phyloP scores from a whole-genome alignment of 176 grass and related monocot genomes.

The Miscanthus lutarioriparius region DNA sequence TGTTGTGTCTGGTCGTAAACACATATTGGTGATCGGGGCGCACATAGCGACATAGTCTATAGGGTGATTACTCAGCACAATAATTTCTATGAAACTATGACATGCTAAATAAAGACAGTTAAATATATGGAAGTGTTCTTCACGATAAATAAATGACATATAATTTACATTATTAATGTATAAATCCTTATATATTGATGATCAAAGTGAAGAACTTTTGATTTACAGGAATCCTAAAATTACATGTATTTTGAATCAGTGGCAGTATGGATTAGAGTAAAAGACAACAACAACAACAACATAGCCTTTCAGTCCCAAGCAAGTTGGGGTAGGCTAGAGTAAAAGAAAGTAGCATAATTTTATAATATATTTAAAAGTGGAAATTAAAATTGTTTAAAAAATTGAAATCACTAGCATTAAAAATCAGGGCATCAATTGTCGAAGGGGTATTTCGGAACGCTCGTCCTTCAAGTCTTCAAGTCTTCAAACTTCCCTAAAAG shows the following conservation, averaged over 20 bases:
- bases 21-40: no score
- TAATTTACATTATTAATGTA: not conserved
- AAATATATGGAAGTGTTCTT: not conserved
- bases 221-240: not conserved
- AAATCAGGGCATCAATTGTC: not conserved
- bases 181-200: not conserved
- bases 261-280: not conserved
- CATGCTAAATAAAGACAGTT: not conserved
- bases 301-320: no score
- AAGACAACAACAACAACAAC: no score
- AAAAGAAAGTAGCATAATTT: not conserved
- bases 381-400: not conserved
- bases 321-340: no score
- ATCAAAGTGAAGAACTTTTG: not conserved
- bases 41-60: not conserved
- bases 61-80: not conserved
- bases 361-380: not conserved
- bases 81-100: not conserved
- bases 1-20: no score
- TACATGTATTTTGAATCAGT: not conserved
- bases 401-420: not conserved
- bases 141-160: not conserved
- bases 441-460: not conserved
- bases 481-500: not conserved
- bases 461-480: not conserved